Base-by-base conservation (phyloP, 140 eudicot genomes). In the Senecio squalidus region DNA sequence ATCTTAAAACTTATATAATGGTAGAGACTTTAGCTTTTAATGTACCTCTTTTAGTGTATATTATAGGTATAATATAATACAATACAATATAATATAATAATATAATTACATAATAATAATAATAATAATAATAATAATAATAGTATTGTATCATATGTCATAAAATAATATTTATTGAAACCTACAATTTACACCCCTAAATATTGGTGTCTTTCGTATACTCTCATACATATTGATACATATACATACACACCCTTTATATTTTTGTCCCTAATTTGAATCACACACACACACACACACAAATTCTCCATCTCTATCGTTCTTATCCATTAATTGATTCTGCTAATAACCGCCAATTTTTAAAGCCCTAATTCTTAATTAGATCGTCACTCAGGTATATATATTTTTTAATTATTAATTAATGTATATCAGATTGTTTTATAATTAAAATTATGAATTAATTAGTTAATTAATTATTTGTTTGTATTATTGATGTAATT, bases 251-350 rank as follows among this genome's bases (percentile, higher is more conserved):
- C 28, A 46, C 18, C 67, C 76, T 67, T 65, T 22, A 17, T 67
- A 56, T 36, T 72, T 71, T 27, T 56, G 55, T 72, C 77, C 72
- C 72, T 56, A 72, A 49, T 56, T 64, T 39, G 67, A 64, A 72
- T 72, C 48, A 55, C 66, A 47, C 55, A 68, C 55, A 45, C 40
- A 66, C 29, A 63, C 64, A 62, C 50, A 47, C 47, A 40, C 47
- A 40, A 71, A 62, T 60, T 60, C 63, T 25, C 30, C 71, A 3
- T 54, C 31, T 70, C 64, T 54, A 50, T 54, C 72, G 67, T 30
- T 64, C 77, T 65, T 72, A 72, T 65, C 73, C 78, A 68, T 72
- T 56, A 64, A 64, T 72, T 64, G 67, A 72, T 72, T 56, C 76
- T 16, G 18, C 46, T 38, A 72, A 72, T 54, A 72, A 56, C 73